Conservation (phyloP, 2,329 filamentous ascomycete species). For the Triangularia verruculosa region DNA sequence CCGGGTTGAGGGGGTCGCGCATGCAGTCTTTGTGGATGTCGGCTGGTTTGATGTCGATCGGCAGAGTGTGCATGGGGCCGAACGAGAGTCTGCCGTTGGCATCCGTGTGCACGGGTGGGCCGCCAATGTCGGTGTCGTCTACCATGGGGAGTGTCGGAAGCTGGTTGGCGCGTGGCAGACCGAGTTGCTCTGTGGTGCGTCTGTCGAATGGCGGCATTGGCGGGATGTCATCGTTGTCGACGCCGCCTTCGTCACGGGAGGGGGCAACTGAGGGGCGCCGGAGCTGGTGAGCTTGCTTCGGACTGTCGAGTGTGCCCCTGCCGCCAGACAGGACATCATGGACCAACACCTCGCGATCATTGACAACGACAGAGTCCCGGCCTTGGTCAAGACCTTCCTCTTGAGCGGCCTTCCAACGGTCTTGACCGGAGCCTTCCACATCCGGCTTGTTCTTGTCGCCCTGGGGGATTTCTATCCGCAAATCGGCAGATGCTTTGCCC, state of each 20-base stretch:
- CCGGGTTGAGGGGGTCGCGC: slow-evolving; percentile 78
- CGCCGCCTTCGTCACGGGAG: slow-evolving; percentile 35
- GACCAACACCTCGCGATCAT: slow-evolving; percentile 69
- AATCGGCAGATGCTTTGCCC: slow-evolving; percentile 31
- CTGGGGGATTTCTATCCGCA: slow-evolving; percentile 53
- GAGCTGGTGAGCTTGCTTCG: slow-evolving; percentile 37
- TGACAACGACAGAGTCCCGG: slow-evolving; percentile 68
- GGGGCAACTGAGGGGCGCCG: slow-evolving; percentile 31
- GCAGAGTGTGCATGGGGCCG: slow-evolving; percentile 49
- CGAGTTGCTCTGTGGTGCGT: slow-evolving; percentile 63
- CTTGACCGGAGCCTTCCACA: slow-evolving; percentile 72
- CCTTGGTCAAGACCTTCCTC: slow-evolving; percentile 58
- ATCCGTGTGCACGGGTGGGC: slow-evolving; percentile 60
- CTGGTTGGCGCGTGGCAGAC: slow-evolving; percentile 65
- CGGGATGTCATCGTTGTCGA: slow-evolving; percentile 51
- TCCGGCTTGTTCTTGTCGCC: slow-evolving; percentile 68
- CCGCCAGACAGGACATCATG: slow-evolving; percentile 62
- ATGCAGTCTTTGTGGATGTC: slow-evolving; percentile 87
- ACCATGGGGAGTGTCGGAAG: slow-evolving; percentile 65
- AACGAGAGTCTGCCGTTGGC: slow-evolving; percentile 47
- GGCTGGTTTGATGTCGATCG: slow-evolving; percentile 69
- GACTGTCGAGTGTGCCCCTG: slow-evolving; percentile 54
- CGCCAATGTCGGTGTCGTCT: slow-evolving; percentile 82
- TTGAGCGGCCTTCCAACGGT: slow-evolving; percentile 69
- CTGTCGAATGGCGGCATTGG: slow-evolving; percentile 56